Evolutionary conservation across 331 rosid genomes (phyloP), one percentile per base, ranked within the genome.

Genomic region (Cydonia oblonga): DNA sequence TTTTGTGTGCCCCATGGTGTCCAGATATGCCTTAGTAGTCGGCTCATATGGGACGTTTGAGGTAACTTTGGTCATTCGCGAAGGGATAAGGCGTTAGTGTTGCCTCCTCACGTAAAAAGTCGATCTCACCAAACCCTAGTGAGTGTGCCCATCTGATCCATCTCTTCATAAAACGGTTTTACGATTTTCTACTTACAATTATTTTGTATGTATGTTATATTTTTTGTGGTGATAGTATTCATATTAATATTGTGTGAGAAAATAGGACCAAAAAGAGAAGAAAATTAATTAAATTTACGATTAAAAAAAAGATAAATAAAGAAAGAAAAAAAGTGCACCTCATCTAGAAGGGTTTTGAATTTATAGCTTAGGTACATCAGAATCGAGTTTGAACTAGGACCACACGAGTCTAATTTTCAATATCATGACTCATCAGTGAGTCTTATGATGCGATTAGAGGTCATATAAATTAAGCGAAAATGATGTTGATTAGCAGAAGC

Each of bases 281-380:
- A 20, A 52, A 22, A 26, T 4, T 3, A 22, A 26, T 4, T 3
- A 16, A 49, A 49, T 9, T 0, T 49, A 49, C 54, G 53, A 49
- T 40, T n/a, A 40, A 40, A 49, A 46, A 49, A 49, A 49, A 16
- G 54, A 49, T 16, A 49, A 49, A 23, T 9, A 14, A 29, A 16
- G 20, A 14, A 29, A 16, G 20, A 18, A 2, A 30, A 30, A 13
- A 15, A 1, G 4, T 32, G 29, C 64, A 22, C 7, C 38, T 71
- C 67, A 59, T 71, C 42, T 58, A 25, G 75, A 71, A 71, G 75
- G 23, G 6, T 13, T 71, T 71, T 25, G 13, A 71, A 25, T 9
- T 35, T 24, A n/a, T 71, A 54, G 4, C 6, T 18, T 23, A 16
- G 11, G 25, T 12, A 11, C 26, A 72, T 60, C 76, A 40, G 6